Base-by-base conservation (phyloP, 1,284 basidiomycete species). In the Athelia sp. region DNA sequence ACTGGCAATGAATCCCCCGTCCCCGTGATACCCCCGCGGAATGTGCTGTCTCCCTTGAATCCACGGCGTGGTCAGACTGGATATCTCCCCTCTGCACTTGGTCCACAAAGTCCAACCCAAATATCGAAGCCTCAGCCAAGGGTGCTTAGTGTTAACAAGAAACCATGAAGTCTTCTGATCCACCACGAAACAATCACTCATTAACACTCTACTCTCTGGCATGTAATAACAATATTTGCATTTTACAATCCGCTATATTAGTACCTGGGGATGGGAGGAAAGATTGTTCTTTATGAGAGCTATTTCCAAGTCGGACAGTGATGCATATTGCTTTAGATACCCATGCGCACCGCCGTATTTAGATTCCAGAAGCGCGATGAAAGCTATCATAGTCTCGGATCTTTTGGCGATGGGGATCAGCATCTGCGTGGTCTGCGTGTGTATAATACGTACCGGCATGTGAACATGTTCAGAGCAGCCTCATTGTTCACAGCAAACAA, bases 381-480 rank as follows among this genome's bases (percentile, higher is more conserved):
- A 86, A 1, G 83, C 79, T 2, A 70, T 56, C 87, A 90, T 90
- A 1, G 84, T 87, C 57, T 85, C 84, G 38, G 73, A 73, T 47
- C 86, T 90, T 54, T 24, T 14, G 23, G 29, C 40, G 6, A 17
- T 9, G 46, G 50, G n/a, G n/a, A n/a, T n/a, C n/a, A n/a, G n/a
- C n/a, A n/a, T n/a, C n/a, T n/a, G n/a, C n/a, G n/a, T 56, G n/a
- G 54, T 49, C 24, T 49, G 45, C 51, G 45, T 21, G 31, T 21
- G 13, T 24, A 13, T 17, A 45, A 32, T 15, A 56, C 73, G 50
- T 61, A 87, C 87, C 83, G 75, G 57, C 85, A 88, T 3, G 82
- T 79, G 43, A 90, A 78, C 86, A 90, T 87, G 55, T 86, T 88
- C 14, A 87, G 67, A 2, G 85, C 86, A 19, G 85, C 84, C 50